Evolutionary conservation across 805 yeast genomes (phyloP).

Genomic region (Pichia californica): DNA sequence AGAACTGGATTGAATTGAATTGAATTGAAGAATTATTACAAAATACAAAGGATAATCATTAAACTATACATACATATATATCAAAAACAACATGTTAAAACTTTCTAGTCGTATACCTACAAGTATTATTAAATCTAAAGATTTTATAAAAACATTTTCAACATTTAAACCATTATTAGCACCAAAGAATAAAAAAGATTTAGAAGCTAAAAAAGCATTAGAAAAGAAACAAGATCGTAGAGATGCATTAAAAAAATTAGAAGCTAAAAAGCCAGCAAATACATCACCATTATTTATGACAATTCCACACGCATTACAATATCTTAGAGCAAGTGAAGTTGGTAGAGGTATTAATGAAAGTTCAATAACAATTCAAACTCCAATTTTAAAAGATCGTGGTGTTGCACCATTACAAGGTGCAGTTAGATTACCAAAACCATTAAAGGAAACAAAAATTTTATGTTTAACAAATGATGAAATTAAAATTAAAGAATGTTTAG

Average conservation of each 20-base stretch:
- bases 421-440: slow-evolving; percentile 64
- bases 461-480: slow-evolving; percentile 60
- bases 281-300: slow-evolving; percentile 62
- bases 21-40: too few relatives aligned
- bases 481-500: slow-evolving; percentile 45
- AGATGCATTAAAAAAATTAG: slow-evolving; percentile 21
- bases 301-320: slow-evolving; percentile 66
- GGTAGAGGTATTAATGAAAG: slow-evolving; percentile 73
- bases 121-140: background rate
- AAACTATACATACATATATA: too few relatives aligned
- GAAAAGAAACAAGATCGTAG: slow-evolving; percentile 23
- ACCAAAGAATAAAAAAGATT: slow-evolving; percentile 24
- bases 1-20: too few relatives aligned
- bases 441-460: slow-evolving; percentile 56
- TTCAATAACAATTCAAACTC: slow-evolving; percentile 59
- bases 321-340: slow-evolving; percentile 82
- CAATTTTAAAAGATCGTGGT: slow-evolving; percentile 69
- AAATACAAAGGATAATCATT: too few relatives aligned
- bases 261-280: slow-evolving; percentile 38
- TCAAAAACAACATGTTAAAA: too few relatives aligned
- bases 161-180: slow-evolving; percentile 10
- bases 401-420: slow-evolving; percentile 68
- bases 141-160: background rate
- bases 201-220: slow-evolving; percentile 21
- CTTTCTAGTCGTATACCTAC: slow-evolving; percentile 2